Conservation (phyloP, 2,329 filamentous ascomycete genomes). For the Fusarium fracticaudum region DNA sequence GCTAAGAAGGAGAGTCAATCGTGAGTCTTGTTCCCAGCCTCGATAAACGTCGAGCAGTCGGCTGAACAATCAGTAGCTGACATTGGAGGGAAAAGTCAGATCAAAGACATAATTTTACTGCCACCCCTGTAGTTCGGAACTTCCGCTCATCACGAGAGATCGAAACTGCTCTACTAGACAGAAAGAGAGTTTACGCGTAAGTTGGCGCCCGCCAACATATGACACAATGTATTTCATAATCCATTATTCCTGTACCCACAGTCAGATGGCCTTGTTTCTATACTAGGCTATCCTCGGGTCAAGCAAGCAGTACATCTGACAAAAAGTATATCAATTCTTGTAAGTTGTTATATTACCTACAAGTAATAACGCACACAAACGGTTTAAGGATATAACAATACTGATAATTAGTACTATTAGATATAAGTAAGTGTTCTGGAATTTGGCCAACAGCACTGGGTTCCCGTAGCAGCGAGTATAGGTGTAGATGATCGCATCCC, state of each 20-base stretch:
- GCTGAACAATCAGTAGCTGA: background rate
- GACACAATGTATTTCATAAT: background rate
- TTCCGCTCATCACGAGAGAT: background rate
- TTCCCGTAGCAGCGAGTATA: background rate
- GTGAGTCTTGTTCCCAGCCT: background rate
- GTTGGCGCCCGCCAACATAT: background rate
- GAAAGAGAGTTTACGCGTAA: background rate
- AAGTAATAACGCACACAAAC: background rate
- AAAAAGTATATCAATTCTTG: background rate
- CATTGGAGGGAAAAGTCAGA: background rate
- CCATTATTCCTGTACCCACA: background rate
- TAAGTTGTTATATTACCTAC: background rate
- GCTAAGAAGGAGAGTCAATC: background rate
- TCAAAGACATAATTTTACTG: background rate
- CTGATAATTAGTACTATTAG: background rate
- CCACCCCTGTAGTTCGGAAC: background rate
- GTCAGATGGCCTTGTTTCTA: background rate
- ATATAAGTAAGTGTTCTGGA: background rate
- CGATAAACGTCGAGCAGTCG: background rate
- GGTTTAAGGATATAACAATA: background rate
- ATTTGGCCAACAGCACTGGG: background rate
- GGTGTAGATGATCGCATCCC: background rate
- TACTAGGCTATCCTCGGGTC: background rate
- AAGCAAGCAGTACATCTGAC: background rate
- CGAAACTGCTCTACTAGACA: background rate